These are phyloP conservation scores for Cladophialophora immunda DNA, from an alignment of 2,329 filamentous ascomycete species.

Conservation along the genomic window DNA sequence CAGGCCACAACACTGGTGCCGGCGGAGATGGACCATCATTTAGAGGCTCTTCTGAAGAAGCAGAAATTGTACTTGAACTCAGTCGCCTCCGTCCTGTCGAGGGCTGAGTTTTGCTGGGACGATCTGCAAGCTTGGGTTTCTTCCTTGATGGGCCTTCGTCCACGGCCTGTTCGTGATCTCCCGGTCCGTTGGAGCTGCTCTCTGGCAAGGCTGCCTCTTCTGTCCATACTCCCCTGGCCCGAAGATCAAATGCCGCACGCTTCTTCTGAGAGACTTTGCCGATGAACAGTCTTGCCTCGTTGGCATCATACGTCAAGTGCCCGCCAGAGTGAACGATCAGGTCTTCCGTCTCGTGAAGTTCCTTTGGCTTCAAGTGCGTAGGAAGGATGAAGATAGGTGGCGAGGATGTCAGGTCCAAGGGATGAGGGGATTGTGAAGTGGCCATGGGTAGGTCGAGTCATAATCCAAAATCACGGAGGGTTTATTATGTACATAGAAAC, in stretches of 20 bases:
- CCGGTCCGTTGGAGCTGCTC: not conserved
- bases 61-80: slow-evolving; percentile 23
- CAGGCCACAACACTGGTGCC: slow-evolving; percentile 26
- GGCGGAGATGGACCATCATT: slow-evolving; percentile 2
- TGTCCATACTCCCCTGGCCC: slow-evolving; percentile 68
- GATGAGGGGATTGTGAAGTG: not conserved
- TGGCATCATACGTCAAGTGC: slow-evolving; percentile 73
- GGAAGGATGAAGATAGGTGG: slow-evolving; percentile 78
- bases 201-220: slow-evolving; percentile 45
- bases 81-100: slow-evolving; percentile 12
- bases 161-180: not conserved
- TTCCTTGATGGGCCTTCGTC: slow-evolving; percentile 24
- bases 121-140: slow-evolving; percentile 21
- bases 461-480: not conserved
- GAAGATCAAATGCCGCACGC: slow-evolving; percentile 80
- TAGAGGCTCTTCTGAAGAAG: slow-evolving; percentile 21
- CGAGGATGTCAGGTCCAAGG: slow-evolving; percentile 41
- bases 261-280: slow-evolving; percentile 75
- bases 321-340: slow-evolving; percentile 64
- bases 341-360: slow-evolving; percentile 71
- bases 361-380: slow-evolving; percentile 71
- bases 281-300: slow-evolving; percentile 76
- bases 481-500: not conserved
- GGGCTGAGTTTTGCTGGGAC: slow-evolving; percentile 24
- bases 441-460: slow-evolving; percentile 9